Conservation (phyloP, 2,329 filamentous ascomycete species). For the Westerdykella aurantiaca region DNA sequence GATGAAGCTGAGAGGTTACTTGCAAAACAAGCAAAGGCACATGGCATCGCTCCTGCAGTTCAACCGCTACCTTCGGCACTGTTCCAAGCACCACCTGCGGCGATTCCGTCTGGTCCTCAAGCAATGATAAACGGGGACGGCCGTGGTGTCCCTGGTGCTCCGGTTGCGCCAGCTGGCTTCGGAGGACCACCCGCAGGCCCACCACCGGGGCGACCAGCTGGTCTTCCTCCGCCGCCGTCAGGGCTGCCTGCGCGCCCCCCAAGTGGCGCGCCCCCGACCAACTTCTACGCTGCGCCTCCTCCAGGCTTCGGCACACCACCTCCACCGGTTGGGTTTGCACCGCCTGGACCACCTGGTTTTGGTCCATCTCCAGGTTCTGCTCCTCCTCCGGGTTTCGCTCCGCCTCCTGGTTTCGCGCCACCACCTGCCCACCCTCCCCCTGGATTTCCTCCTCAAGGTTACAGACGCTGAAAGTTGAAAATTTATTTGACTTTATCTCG, state of each 20-base stretch:
- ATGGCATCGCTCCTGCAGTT: slow-evolving; percentile 80
- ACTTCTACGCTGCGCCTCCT: slow-evolving; percentile 17
- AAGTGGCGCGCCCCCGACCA: slow-evolving; percentile 52
- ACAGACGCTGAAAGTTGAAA: too few species aligned
- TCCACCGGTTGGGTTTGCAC: background rate
- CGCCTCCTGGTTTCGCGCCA: background rate
- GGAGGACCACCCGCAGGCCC: slow-evolving; percentile 35
- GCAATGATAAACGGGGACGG: slow-evolving; percentile 39
- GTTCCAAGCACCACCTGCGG: slow-evolving; percentile 42
- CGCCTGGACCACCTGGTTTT: slow-evolving; percentile 1
- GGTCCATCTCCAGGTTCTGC: background rate
- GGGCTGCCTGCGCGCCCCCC: slow-evolving; percentile 64
- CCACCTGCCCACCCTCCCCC: background rate
- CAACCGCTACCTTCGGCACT: slow-evolving; percentile 72
- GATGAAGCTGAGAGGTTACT: slow-evolving; percentile 90
- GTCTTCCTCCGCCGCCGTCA: slow-evolving; percentile 55
- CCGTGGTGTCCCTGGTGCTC: slow-evolving; percentile 32
- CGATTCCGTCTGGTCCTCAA: slow-evolving; percentile 38
- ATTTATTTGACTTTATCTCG: too few species aligned
- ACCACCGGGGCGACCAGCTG: slow-evolving; percentile 19
- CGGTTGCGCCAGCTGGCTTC: slow-evolving; percentile 38
- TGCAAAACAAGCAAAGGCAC: slow-evolving; percentile 85
- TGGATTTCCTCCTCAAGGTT: background rate
- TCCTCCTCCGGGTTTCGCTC: too few species aligned
- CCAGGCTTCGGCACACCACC: slow-evolving; percentile 17